Base-by-base conservation (phyloP, 2,329 filamentous ascomycete genomes). In the Cytospora paraplurivora region DNA sequence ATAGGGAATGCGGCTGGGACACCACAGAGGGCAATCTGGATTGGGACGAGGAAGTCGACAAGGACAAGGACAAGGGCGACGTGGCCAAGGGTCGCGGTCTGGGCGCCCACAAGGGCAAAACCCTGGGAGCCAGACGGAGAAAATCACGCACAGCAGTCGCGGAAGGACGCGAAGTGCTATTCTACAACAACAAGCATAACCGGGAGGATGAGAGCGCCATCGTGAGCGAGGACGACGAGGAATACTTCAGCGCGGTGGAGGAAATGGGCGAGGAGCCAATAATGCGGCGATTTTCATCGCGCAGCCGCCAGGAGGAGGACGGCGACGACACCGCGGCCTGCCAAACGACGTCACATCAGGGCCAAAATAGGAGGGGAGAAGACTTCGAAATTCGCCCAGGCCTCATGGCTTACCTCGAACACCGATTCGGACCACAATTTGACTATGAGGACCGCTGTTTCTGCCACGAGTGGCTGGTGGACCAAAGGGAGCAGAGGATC, bases 1-100 rank as follows among this genome's bases (percentile, higher is more conserved):
- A 61, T 5, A 19, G 27, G 15, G 21, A 55, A 13, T 1, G 17
- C 13, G 58, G 58, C 19, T 61, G 58, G 51, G 41, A 44, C n/a
- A n/a, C 41, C 8, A n/a, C 41, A 6, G 27, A 27, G 27, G 17
- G 17, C 15, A 44, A 3, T 19, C 13, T 19, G n/a, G 21, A 47
- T 10, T 21, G n/a, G 44, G 51, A 55, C 5, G 49, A 35, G 5
- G 1, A 32, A 13, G 10, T 1, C 7, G 15, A 27, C 33, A 19
- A 17, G 17, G 56, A 52, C 10, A 38, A 35, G 56, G 49, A 44
- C 1, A 12, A 52, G 10, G 15, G 21, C 3, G 44, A 17, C 5
- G 37, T 21, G 12, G 41, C 7, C 17, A 6, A 44, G 7, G 41
- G 17, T 19, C 8, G 17, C 41, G n/a, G 41, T 3, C 17, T 15